phyloP scores from a whole-genome alignment of 164 flowering plant genomes.

The Kalanchoe fedtschenkoi region DNA sequence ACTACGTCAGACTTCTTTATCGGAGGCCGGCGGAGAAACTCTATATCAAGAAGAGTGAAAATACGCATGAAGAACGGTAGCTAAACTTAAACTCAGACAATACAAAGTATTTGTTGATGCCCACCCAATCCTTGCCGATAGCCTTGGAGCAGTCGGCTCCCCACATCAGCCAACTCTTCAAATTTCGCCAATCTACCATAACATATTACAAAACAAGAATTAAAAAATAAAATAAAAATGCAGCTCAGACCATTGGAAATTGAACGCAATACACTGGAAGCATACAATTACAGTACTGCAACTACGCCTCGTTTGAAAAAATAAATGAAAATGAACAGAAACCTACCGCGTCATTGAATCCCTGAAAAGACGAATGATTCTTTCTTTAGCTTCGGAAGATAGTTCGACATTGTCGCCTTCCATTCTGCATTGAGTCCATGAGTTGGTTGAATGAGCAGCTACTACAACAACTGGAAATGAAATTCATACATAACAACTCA shows the following conservation, averaged over 20 bases:
- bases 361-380: not conserved
- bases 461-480: not conserved
- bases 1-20: constrained; percentile 35
- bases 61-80: not conserved
- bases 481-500: not conserved
- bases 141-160: not conserved
- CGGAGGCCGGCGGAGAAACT: constrained; percentile 39
- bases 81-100: not conserved
- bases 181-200: not conserved
- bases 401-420: not conserved
- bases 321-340: not conserved
- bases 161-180: not conserved
- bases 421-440: not conserved
- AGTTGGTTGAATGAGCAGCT: not conserved
- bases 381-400: not conserved
- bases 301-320: not conserved
- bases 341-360: not conserved
- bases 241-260: no score
- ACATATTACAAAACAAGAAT: no score
- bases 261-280: no score
- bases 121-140: not conserved
- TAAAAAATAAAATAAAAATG: no score
- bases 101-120: not conserved
- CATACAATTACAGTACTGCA: not conserved
- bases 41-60: constrained; percentile 16